Evolutionary conservation across 352 stramenopile species (phyloP).

Genomic region (Globisporangium alternatum): DNA sequence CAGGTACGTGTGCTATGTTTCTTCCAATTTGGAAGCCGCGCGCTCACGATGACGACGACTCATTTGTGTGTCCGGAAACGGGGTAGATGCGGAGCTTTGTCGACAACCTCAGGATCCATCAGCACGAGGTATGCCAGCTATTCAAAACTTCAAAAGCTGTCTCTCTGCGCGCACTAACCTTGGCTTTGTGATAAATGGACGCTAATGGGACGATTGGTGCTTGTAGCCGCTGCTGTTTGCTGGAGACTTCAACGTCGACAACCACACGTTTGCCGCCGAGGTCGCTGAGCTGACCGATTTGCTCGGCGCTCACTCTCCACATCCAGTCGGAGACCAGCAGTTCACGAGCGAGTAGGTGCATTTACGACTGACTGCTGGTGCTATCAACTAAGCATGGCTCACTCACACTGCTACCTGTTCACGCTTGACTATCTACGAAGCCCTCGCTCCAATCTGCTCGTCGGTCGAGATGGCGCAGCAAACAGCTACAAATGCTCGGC

Average conservation of each 20-base stretch:
- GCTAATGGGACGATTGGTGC: neutral
- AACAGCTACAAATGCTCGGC: constrained; percentile 66
- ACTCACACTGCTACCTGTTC: too few relatives aligned
- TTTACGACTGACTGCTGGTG: neutral
- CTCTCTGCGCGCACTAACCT: too few relatives aligned
- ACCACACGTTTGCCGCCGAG: constrained; percentile 68
- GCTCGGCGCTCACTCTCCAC: constrained; percentile 43
- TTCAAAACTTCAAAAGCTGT: too few relatives aligned
- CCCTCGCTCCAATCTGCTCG: constrained; percentile 71
- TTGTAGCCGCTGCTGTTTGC: constrained; percentile 70
- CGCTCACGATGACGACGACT: neutral
- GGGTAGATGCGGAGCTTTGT: constrained; percentile 60
- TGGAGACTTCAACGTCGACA: constrained; percentile 85
- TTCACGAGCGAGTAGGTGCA: constrained; percentile 79
- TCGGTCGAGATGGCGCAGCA: constrained; percentile 76
- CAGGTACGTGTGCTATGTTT: constrained; percentile 33
- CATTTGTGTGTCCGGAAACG: neutral
- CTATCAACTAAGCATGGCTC: too few relatives aligned
- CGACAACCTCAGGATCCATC: constrained; percentile 52
- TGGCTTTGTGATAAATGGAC: neutral
- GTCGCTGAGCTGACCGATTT: constrained; percentile 60
- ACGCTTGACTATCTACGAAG: constrained; percentile 21
- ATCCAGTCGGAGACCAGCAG: constrained; percentile 45
- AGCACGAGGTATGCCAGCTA: constrained; percentile 48
- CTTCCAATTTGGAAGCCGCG: too few relatives aligned